These are phyloP conservation scores for Porcisia hertigi DNA, from an alignment of 208 protist species.

Conservation along the genomic window DNA sequence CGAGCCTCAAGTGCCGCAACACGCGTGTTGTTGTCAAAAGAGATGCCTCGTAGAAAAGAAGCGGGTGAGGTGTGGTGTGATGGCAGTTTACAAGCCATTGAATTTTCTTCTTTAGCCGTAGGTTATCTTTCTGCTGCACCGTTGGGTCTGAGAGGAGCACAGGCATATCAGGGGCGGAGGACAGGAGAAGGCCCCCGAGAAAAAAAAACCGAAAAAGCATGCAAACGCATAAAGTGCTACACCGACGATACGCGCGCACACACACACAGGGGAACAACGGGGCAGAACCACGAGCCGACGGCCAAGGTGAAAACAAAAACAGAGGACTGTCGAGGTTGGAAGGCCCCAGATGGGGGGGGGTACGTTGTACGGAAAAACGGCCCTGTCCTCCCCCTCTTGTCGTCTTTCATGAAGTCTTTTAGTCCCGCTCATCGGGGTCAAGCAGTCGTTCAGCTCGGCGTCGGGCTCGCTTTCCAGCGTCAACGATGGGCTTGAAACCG, in stretches of 20 bases:
- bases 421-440: constrained; percentile 56
- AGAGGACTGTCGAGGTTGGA: not conserved
- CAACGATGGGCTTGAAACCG: constrained; percentile 83
- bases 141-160: not conserved
- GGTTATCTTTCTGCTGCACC: not conserved
- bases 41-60: not conserved
- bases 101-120: not conserved
- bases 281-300: not conserved
- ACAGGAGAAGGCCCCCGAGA: too few relatives aligned
- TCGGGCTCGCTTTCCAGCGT: constrained; percentile 61
- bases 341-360: too few relatives aligned
- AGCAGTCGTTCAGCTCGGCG: constrained; percentile 62
- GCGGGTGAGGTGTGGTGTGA: not conserved
- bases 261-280: not conserved
- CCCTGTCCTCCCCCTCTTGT: not conserved
- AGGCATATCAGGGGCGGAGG: not conserved
- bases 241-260: not conserved
- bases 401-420: not conserved
- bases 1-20: not conserved
- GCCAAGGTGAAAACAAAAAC: not conserved
- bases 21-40: not conserved
- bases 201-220: too few relatives aligned
- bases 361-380: not conserved
- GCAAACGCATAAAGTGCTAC: not conserved
- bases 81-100: not conserved